Percentiles rank a stretch among this genome's conserved stretches.
Evolutionary conservation across 495 filamentous ascomycete species (phyloP).

Genomic region (Tuber calosporum): DNA sequence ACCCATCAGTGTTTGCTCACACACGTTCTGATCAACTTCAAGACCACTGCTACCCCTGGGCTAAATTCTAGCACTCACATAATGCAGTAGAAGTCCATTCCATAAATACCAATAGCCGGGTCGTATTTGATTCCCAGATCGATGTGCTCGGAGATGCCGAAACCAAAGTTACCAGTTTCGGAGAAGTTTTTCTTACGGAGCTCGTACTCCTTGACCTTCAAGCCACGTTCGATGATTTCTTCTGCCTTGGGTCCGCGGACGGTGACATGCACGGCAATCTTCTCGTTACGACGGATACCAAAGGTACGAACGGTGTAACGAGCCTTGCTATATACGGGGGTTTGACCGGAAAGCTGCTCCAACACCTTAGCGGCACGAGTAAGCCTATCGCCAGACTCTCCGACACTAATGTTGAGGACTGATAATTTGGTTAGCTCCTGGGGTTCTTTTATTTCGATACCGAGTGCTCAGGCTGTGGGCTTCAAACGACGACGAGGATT

Average conservation of each 20-base stretch:
- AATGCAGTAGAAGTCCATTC: conserved; percentile 99
- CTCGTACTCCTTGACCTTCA: conserved; percentile 99
- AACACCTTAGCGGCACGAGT: conserved; percentile 99
- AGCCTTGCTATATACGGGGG: conserved; percentile 96
- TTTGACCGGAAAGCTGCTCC: conserved; percentile 98
- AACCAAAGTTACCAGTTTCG: conserved; percentile 99
- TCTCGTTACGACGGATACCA: conserved; percentile 99
- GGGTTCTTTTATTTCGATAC: neutral
- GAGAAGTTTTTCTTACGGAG: conserved; percentile 98
- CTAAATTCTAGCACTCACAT: conserved; percentile 57
- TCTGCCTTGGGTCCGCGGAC: conserved; percentile 99
- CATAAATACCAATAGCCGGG: conserved; percentile 98
- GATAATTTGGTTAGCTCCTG: conserved; percentile 3
- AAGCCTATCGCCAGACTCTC: conserved; percentile 99
- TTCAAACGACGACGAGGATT: neutral
- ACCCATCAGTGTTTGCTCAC: conserved; percentile 35
- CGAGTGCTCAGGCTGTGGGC: neutral
- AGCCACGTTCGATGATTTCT: conserved; percentile 99
- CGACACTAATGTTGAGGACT: conserved; percentile 99
- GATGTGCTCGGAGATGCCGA: conserved; percentile 99
- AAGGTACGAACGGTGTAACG: conserved; percentile 99
- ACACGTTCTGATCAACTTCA: neutral
- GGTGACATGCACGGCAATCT: conserved; percentile 99
- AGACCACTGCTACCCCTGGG: neutral
- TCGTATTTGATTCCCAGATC: conserved; percentile 99